Base-by-base conservation (phyloP, 345 rosid species). In the Cardamine resedifolia region DNA sequence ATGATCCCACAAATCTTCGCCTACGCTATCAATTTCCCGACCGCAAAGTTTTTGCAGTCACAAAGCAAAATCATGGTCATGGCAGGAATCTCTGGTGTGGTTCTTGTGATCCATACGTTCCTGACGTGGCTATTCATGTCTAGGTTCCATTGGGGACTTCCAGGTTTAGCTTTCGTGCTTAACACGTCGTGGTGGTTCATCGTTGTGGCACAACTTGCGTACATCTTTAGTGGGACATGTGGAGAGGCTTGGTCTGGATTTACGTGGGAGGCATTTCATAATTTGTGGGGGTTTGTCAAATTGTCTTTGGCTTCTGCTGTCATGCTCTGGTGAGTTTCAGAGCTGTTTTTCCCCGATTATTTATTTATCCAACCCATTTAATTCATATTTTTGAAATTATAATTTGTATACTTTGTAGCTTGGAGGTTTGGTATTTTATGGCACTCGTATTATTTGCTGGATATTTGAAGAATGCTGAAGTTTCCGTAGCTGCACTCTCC, bases 1-100 rank as follows among this genome's bases (percentile, higher is more conserved):
- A 91, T 94, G 98, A 82, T 94, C 26, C 98, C 98, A 0, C 97
- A 94, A 71, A 77, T 91, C 6, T 91, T 89, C 10, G 91, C 92
- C 1, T 94, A 87, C 58, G 87, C 96, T 0, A 9, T 83, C 6
- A 86, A 86, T 26, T 94, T 91, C 64, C 98, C 97, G 0, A 82
- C 84, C 59, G 85, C 87, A 0, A 94, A 91, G 76, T 94, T 91
- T 69, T 67, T 94, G 63, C 98, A 94, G 76, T 73, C 98, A 3
- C 98, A 94, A 76, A 89, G 98, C 86, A 93, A 90, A 76, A 85
- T 93, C 52, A 76, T 90, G 87, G 96, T 58, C 15, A 93, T 93
- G 96, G 94, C 97, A 1, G 63, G 66, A 33, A 87, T 93, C 6
- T 66, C 98, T 2, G 86, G 81, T 0, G 83, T 18, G 47, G 90